phyloP scores from a whole-genome alignment of 1,284 basidiomycete species.

The Coriolopsis trogii region DNA sequence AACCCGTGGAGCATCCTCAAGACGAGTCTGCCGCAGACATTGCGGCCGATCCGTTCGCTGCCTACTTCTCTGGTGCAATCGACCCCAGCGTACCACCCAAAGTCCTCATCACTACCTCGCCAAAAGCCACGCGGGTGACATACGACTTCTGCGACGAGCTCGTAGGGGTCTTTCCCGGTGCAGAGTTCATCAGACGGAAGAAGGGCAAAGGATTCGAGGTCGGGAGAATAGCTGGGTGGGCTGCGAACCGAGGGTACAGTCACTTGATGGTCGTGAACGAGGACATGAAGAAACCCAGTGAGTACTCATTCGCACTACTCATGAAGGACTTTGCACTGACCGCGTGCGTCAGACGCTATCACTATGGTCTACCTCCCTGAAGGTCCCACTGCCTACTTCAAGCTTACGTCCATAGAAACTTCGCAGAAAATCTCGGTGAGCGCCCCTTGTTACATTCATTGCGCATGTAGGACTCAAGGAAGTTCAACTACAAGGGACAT shows the following conservation, averaged over 20 bases:
- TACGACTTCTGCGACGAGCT: conserved; percentile 93
- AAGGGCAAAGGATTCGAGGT: conserved; percentile 95
- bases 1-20: conserved; percentile 35
- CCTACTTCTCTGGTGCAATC: conserved; percentile 65
- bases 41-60: conserved; percentile 72
- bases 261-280: conserved; percentile 95
- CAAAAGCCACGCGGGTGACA: conserved; percentile 82
- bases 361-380: conserved; percentile 90
- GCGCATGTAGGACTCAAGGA: background rate
- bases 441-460: conserved; percentile 3
- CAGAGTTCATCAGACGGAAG: conserved; percentile 89
- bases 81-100: conserved; percentile 78
- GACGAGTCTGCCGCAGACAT: conserved; percentile 70
- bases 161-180: conserved; percentile 91
- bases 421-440: conserved; percentile 85
- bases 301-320: conserved; percentile 36
- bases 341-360: conserved; percentile 71
- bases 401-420: conserved; percentile 86
- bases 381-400: conserved; percentile 97
- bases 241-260: conserved; percentile 84
- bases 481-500: conserved; percentile 65
- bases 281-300: conserved; percentile 90
- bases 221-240: conserved; percentile 94
- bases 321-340: background rate
- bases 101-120: conserved; percentile 89